Conservation (phyloP, 495 filamentous ascomycete genomes). For the Hypoxylon rickii region DNA sequence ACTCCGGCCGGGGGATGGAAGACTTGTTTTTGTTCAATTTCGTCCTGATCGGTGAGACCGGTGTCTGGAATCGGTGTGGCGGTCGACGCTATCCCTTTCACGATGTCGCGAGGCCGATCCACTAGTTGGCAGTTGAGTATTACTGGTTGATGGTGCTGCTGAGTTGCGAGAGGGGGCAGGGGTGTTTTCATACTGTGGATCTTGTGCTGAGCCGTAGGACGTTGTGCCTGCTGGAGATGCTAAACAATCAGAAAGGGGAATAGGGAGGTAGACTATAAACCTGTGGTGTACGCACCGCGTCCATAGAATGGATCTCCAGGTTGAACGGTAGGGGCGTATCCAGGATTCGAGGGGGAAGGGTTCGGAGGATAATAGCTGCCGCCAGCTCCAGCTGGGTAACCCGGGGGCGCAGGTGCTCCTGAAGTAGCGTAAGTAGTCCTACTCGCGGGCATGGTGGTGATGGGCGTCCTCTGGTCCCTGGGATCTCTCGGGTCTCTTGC, state of each 20-base stretch:
- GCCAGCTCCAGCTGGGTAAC: conserved; percentile 33
- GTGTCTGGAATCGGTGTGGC: conserved; percentile 47
- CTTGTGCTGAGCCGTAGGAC: conserved; percentile 44
- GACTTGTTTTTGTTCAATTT: conserved; percentile 27
- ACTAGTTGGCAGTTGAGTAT: conserved; percentile 42
- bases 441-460: conserved; percentile 36
- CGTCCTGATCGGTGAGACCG: conserved; percentile 37
- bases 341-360: conserved; percentile 35
- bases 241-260: conserved; percentile 55
- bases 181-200: conserved; percentile 41
- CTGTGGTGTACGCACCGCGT: conserved; percentile 56
- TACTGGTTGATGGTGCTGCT: conserved; percentile 33
- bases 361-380: conserved; percentile 40
- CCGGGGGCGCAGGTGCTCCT: conserved; percentile 35
- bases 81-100: conserved; percentile 44
- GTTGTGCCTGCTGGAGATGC: conserved; percentile 55
- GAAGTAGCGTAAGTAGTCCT: conserved; percentile 40
- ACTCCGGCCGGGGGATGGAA: conserved; percentile 33
- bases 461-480: conserved; percentile 37
- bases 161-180: conserved; percentile 37
- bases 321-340: conserved; percentile 41
- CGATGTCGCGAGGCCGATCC: conserved; percentile 43
- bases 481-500: conserved; percentile 35
- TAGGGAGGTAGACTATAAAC: conserved; percentile 31
- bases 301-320: conserved; percentile 54